Evolutionary conservation across 768 basidiomycete species (phyloP).

Genomic region (Tulasnella sp.): DNA sequence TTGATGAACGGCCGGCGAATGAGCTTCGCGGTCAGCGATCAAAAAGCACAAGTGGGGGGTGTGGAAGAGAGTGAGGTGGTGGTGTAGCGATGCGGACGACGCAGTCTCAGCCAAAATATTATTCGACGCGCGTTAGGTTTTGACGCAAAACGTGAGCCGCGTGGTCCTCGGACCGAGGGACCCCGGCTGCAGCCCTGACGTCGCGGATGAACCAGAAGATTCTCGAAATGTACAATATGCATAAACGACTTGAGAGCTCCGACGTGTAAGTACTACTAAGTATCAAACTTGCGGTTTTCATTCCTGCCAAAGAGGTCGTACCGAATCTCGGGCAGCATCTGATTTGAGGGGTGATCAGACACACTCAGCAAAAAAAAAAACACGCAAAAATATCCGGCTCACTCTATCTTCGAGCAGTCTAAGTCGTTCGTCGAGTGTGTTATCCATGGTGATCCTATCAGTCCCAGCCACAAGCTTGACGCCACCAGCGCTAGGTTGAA

Average conservation of each 20-base stretch:
- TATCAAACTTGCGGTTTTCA: constrained; percentile 88
- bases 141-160: not conserved
- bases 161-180: not conserved
- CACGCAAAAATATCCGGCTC: constrained; percentile 34
- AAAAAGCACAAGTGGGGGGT: not conserved
- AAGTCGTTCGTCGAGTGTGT: constrained; percentile 89
- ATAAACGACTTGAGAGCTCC: not conserved
- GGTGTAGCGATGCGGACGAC: not conserved
- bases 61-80: not conserved
- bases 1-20: not conserved
- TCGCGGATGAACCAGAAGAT: not conserved
- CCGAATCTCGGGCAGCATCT: constrained; percentile 97
- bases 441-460: constrained; percentile 82
- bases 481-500: constrained; percentile 69
- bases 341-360: not conserved
- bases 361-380: not conserved
- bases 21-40: not conserved
- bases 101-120: constrained; percentile 16
- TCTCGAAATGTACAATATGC: not conserved
- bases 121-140: constrained; percentile 14
- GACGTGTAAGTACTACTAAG: constrained; percentile 6
- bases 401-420: constrained; percentile 86
- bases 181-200: not conserved
- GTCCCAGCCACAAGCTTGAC: constrained; percentile 68
- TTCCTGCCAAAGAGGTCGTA: constrained; percentile 84